A percentile compares a stretch with the other conserved stretches of the same genome.
phyloP scores from a whole-genome alignment of 2,329 filamentous ascomycete species.

The Pseudogymnoascus sp. region DNA sequence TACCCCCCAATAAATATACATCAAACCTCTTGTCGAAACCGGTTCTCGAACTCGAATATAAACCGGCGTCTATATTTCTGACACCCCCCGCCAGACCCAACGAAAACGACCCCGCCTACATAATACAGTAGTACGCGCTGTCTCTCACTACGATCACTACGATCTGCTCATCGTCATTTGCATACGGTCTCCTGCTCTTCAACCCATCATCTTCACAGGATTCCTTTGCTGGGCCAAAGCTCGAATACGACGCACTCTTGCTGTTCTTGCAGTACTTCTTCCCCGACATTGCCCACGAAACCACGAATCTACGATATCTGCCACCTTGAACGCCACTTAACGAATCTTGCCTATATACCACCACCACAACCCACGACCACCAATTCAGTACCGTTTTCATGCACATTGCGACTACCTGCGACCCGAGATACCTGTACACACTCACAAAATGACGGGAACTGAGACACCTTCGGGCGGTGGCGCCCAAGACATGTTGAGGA shows the following conservation, averaged over 20 bases:
- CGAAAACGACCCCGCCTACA: constrained; percentile 1
- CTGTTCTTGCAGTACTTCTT: not conserved
- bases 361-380: not conserved
- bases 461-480: constrained; percentile 7
- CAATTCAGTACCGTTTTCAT: constrained; percentile 2
- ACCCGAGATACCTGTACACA: constrained; percentile 6
- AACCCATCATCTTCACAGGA: not conserved
- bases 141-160: not conserved
- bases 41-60: constrained; percentile 2
- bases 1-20: not conserved
- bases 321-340: constrained; percentile 5
- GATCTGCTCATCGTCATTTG: constrained; percentile 3
- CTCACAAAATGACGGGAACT: constrained; percentile 5
- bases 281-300: not conserved
- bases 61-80: not conserved
- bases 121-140: not conserved
- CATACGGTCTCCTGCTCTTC: not conserved
- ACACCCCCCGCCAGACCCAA: not conserved
- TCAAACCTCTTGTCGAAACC: not conserved
- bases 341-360: not conserved
- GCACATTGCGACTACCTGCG: not conserved
- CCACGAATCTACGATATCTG: not conserved
- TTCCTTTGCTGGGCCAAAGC: not conserved
- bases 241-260: not conserved
- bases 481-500: constrained; percentile 27